Evolutionary conservation across 345 rosid species (phyloP), one percentile per base, ranked within the genome.

Genomic region (Citrus unshiu): DNA sequence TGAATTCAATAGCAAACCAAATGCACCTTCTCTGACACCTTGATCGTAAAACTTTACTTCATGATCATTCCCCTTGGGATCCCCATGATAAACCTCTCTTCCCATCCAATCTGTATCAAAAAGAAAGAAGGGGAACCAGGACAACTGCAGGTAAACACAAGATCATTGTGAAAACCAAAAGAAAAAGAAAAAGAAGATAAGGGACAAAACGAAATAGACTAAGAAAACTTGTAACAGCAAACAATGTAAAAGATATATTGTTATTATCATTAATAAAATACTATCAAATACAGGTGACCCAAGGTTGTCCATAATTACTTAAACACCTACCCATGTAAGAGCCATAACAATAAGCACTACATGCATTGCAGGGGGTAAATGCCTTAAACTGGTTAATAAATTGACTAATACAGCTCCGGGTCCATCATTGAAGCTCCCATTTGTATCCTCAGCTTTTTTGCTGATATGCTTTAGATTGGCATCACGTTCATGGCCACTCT

Each of bases 41-140:
- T 90, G 88, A 84, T 89, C 88, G 79, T 94, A 96, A 57, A 92
- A 88, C 74, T 87, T 83, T 19, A 89, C 89, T 78, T 79, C 90
- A 73, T 80, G 56, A 49, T 85, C 67, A 83, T 78, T 85, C 73
- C 94, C 95, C 22, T 85, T 93, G 18, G 99, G 98, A 89, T 94
- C 81, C 51, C 98, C 99, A 74, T 92, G 97, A 84, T 94, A 94
- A 65, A 97, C 98, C 86, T 97, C 98, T 84, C 98, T 92, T 61
- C 99, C 99, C 99, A 97, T 97, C 99, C 99, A 97, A 87, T 97
- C 98, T 51, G 97, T 93, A 86, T 97, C 98, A 73, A 94, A 96
- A 70, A 97, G 91, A 86, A 96, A 93, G 92, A 94, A 93, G 7
- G 98, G 99, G 81, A 96, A 96, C 99, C 98, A 94, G 58, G 99